Evolutionary conservation across 208 protist species (phyloP), one percentile per base, ranked within the genome.

Genomic region (Porcisia hertigi): DNA sequence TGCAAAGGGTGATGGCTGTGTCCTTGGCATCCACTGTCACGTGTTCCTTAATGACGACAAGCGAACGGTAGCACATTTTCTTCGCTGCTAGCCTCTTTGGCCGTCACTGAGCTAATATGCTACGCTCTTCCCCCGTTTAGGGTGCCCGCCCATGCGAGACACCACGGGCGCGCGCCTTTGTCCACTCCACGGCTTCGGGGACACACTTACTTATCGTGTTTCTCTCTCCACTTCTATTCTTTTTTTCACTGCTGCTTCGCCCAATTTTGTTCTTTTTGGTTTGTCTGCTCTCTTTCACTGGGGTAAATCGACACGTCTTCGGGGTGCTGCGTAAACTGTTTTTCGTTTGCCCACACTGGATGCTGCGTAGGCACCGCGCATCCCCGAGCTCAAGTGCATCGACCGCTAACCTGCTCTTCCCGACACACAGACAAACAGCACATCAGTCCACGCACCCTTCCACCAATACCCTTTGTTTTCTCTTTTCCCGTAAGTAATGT

Each of bases 401-500:
- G 45, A 71, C 39, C 34, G 23, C 53, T 30, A 34, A 59, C 49
- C 36, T 14, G 30, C 36, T 60, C 18, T 45, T 11, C 41, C 67
- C 11, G 0, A 36, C 20, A 71, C 34, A 59, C 65, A 70, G 4
- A 57, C 64, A 23, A 67, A 30, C 30, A 67, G 9, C n/a, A 43
- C 65, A 8, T 23, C 1, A 23, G 43, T 12, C 5, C 66, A 18
- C 30, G 59, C 18, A 23, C 11, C 47, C 20, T 55, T 43, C 5
- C 36, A 59, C 39, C 11, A 9, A 5, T 14, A 18, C 69, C 53
- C 39, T 23, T 45, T 18, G 12, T 20, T 62, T 2, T 45, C 34
- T 74, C 14, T 45, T 20, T 34, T 25, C 62, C 64, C 34, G 30
- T 60, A 54, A 78, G 30, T 12, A 16, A 92, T 92, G 88, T 84